Conservation (phyloP, 306 rosid species). For the Lathyrus tuberosus region DNA sequence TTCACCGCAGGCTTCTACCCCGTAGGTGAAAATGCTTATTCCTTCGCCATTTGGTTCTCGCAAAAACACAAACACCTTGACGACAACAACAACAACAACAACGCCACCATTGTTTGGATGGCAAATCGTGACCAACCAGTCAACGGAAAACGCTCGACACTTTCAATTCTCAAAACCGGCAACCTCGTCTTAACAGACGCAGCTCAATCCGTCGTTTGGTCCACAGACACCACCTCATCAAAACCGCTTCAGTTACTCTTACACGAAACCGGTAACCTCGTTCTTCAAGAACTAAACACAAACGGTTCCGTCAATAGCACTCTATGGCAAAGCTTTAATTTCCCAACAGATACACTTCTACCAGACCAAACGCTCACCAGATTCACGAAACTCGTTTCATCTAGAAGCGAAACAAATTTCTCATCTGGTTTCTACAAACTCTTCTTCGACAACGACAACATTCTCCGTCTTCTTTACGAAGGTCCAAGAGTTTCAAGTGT, state of each 20-base stretch:
- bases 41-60: conserved; percentile 23
- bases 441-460: conserved; percentile 5
- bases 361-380: background rate
- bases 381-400: background rate
- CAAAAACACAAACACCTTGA: conserved; percentile 1
- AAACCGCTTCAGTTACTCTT: background rate
- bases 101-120: conserved; percentile 30
- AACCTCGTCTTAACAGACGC: conserved; percentile 15
- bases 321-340: conserved; percentile 30
- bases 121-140: conserved; percentile 29
- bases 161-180: conserved; percentile 10
- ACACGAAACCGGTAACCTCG: background rate
- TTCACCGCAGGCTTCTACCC: conserved; percentile 30
- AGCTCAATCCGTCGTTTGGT: conserved; percentile 1
- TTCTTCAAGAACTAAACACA: conserved; percentile 2
- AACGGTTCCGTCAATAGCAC: background rate
- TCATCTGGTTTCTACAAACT: conserved; percentile 28
- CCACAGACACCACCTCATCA: background rate
- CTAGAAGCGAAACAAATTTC: background rate
- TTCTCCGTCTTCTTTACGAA: conserved; percentile 18
- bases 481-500: conserved; percentile 16
- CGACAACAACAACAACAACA: background rate
- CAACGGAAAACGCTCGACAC: conserved; percentile 22
- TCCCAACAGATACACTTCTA: conserved; percentile 24
- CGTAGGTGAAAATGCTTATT: conserved; percentile 4